Evolutionary conservation across 2,329 filamentous ascomycete species (phyloP).

Genomic region (Epichloe typhina): DNA sequence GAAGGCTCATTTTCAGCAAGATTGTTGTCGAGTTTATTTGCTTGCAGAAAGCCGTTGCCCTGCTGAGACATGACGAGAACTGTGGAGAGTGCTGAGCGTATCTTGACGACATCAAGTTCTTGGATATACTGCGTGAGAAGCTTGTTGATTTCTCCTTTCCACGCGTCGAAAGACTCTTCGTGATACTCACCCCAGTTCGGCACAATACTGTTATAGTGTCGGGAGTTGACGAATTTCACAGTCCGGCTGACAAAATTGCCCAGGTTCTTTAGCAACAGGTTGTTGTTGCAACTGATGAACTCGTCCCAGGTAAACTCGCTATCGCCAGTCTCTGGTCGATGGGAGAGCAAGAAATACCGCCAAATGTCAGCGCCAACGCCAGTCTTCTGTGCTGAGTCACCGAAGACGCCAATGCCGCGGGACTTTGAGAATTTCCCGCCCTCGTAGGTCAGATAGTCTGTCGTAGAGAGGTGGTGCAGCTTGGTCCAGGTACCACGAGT

Average conservation of each 20-base stretch:
- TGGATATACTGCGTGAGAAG: slow-evolving; percentile 5
- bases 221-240: slow-evolving; percentile 47
- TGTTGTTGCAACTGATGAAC: slow-evolving; percentile 64
- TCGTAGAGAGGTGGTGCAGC: slow-evolving; percentile 66
- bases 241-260: slow-evolving; percentile 50
- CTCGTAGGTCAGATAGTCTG: slow-evolving; percentile 65
- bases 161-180: slow-evolving; percentile 1
- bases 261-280: slow-evolving; percentile 48
- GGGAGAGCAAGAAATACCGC: slow-evolving; percentile 72
- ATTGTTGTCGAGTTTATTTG: slow-evolving; percentile 28
- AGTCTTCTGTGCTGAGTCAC: slow-evolving; percentile 68
- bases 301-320: slow-evolving; percentile 67
- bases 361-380: slow-evolving; percentile 66
- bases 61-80: slow-evolving; percentile 11
- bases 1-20: slow-evolving; percentile 30
- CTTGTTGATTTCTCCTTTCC: neutral
- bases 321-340: slow-evolving; percentile 64
- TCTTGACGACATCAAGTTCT: slow-evolving; percentile 3
- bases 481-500: slow-evolving; percentile 69
- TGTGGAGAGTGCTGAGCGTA: slow-evolving; percentile 1
- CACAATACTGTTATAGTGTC: slow-evolving; percentile 30
- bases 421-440: slow-evolving; percentile 75
- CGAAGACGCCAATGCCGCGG: slow-evolving; percentile 69
- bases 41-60: slow-evolving; percentile 40
- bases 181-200: slow-evolving; percentile 23